Conservation (phyloP, 768 basidiomycete genomes). For the Myochromella boudieri region DNA sequence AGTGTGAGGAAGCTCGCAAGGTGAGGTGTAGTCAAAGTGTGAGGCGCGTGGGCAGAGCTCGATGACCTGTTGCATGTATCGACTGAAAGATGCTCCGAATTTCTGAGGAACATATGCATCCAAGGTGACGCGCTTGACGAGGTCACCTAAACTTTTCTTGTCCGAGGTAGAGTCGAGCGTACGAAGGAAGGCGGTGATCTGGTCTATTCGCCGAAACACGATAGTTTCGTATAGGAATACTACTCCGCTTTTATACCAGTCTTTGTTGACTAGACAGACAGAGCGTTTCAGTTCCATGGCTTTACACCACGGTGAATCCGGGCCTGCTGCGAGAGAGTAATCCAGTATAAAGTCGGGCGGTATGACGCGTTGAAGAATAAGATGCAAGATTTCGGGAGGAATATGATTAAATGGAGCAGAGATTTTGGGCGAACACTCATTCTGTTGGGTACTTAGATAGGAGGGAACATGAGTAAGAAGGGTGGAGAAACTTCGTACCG, state of each 20-base stretch:
- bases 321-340: slow-evolving; percentile 12
- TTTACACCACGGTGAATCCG: slow-evolving; percentile 21
- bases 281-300: slow-evolving; percentile 20
- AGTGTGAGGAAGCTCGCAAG: slow-evolving; percentile 3
- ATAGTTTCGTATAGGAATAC: slow-evolving; percentile 25
- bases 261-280: slow-evolving; percentile 23
- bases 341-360: slow-evolving; percentile 23
- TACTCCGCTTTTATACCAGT: slow-evolving; percentile 24
- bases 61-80: slow-evolving; percentile 10
- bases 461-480: too few relatives aligned
- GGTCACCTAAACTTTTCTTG: slow-evolving; percentile 3
- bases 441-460: too few relatives aligned
- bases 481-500: too few relatives aligned
- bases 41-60: slow-evolving; percentile 9
- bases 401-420: slow-evolving; percentile 1
- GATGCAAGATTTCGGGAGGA: slow-evolving; percentile 23
- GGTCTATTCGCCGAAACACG: slow-evolving; percentile 21
- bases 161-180: slow-evolving; percentile 15
- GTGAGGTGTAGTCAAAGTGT: slow-evolving; percentile 4
- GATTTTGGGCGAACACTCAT: too few relatives aligned
- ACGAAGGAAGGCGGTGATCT: slow-evolving; percentile 19
- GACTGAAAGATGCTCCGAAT: slow-evolving; percentile 11
- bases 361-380: slow-evolving; percentile 23
- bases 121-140: slow-evolving; percentile 17
- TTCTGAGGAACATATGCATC: slow-evolving; percentile 9